phyloP scores from a whole-genome alignment of 1,139 yeast genomes.

The Diutina ranongensis region DNA sequence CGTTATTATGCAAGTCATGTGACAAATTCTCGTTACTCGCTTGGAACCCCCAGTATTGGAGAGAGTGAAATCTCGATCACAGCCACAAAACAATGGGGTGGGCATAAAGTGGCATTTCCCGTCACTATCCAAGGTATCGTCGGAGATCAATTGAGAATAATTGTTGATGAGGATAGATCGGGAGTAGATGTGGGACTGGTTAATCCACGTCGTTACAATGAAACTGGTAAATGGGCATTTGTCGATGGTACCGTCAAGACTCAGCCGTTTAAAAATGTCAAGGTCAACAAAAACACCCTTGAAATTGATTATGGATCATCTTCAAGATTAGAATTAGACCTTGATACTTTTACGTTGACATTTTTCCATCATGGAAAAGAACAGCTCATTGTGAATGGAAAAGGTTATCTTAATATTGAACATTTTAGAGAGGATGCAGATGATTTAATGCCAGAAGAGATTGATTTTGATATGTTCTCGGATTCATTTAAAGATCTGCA shows the following conservation, averaged over 20 bases:
- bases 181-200: conserved; percentile 16
- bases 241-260: conserved; percentile 9
- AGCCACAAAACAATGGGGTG: conserved; percentile 35
- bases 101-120: conserved; percentile 30
- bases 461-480: conserved; percentile 44
- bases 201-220: conserved; percentile 42
- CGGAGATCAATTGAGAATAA: conserved; percentile 45
- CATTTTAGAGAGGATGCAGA: conserved; percentile 45
- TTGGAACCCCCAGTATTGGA: conserved; percentile 32
- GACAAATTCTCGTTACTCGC: conserved; percentile 35
- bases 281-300: conserved; percentile 14
- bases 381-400: conserved; percentile 54
- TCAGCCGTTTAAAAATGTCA: conserved; percentile 7
- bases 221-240: conserved; percentile 53
- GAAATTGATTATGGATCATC: conserved; percentile 32
- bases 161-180: conserved; percentile 49
- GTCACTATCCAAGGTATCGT: conserved; percentile 44
- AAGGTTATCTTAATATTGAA: conserved; percentile 63
- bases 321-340: conserved; percentile 24
- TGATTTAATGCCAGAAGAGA: conserved; percentile 33
- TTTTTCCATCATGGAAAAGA: conserved; percentile 8
- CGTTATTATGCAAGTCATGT: conserved; percentile 53
- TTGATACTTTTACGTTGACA: conserved; percentile 39
- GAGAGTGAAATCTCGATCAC: conserved; percentile 16
- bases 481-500: conserved; percentile 54